A percentile compares a stretch with the other conserved stretches of the same genome.
phyloP scores from a whole-genome alignment of 2,329 filamentous ascomycete species.

The Nemania sp. region DNA sequence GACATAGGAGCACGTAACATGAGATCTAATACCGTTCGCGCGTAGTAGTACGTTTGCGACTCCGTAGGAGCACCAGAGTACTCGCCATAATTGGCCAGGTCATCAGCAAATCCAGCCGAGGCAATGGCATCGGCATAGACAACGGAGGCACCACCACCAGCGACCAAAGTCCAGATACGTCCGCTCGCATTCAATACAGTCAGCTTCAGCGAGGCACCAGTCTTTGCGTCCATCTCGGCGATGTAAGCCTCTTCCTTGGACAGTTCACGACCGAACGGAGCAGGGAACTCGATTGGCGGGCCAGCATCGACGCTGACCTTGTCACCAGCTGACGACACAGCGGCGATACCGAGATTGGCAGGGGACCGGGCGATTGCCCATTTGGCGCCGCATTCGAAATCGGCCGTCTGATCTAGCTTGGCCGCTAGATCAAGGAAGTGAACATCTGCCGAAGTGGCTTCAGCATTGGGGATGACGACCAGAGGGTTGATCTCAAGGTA shows the following conservation, averaged over 20 bases:
- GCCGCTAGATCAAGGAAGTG: constrained; percentile 98
- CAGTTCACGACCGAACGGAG: constrained; percentile 97
- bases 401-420: constrained; percentile 98
- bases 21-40: constrained; percentile 92
- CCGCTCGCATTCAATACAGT: constrained; percentile 91
- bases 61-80: constrained; percentile 99
- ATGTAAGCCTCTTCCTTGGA: constrained; percentile 99
- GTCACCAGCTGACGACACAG: constrained; percentile 62
- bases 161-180: constrained; percentile 98
- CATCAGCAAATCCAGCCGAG: constrained; percentile 89
- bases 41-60: constrained; percentile 99
- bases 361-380: constrained; percentile 96
- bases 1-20: constrained; percentile 89
- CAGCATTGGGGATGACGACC: constrained; percentile 93
- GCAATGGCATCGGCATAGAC: constrained; percentile 99
- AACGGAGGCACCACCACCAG: constrained; percentile 98
- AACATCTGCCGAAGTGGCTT: constrained; percentile 89
- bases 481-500: constrained; percentile 99
- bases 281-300: constrained; percentile 98
- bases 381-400: constrained; percentile 99
- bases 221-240: constrained; percentile 98
- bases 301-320: constrained; percentile 95
- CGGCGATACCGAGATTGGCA: constrained; percentile 80
- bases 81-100: constrained; percentile 99
- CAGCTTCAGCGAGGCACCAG: constrained; percentile 96